These are phyloP conservation scores for Candida parachauliodes DNA, from an alignment of 805 yeast genomes.

Conservation along the genomic window DNA sequence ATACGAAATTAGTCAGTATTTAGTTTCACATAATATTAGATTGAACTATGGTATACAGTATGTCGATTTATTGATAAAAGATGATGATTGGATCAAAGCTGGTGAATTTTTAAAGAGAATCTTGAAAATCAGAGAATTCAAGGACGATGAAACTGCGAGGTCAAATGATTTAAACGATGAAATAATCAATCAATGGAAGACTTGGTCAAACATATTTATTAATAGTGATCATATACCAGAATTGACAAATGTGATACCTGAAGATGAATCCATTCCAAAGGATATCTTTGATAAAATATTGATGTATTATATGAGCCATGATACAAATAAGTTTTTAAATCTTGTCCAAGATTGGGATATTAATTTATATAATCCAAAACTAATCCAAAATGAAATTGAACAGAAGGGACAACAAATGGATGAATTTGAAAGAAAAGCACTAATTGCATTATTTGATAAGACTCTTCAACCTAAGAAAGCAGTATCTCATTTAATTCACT, in stretches of 20 bases:
- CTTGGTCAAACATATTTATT: slow-evolving; percentile 54
- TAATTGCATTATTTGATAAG: slow-evolving; percentile 53
- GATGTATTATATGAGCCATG: slow-evolving; percentile 37
- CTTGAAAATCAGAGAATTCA: background rate
- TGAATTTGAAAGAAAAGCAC: slow-evolving; percentile 40
- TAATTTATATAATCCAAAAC: slow-evolving; percentile 45
- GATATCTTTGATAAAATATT: slow-evolving; percentile 42
- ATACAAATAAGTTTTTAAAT: slow-evolving; percentile 31
- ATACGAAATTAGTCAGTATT: slow-evolving; percentile 68
- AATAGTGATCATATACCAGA: slow-evolving; percentile 41
- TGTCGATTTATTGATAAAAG: slow-evolving; percentile 40
- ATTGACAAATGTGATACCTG: slow-evolving; percentile 58
- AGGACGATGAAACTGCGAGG: slow-evolving; percentile 12
- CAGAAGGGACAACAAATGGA: background rate
- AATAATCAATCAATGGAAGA: slow-evolving; percentile 53
- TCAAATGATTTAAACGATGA: slow-evolving; percentile 18
- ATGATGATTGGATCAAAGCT: slow-evolving; percentile 54
- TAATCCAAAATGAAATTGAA: slow-evolving; percentile 46
- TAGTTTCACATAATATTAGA: slow-evolving; percentile 49
- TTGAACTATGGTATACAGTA: slow-evolving; percentile 59
- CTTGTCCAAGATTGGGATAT: slow-evolving; percentile 57
- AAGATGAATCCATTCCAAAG: slow-evolving; percentile 16
- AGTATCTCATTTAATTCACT: slow-evolving; percentile 54
- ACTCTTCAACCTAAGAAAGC: slow-evolving; percentile 60
- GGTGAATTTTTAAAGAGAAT: slow-evolving; percentile 35